phyloP scores from a whole-genome alignment of 345 rosid species.

The Turritis glabra region DNA sequence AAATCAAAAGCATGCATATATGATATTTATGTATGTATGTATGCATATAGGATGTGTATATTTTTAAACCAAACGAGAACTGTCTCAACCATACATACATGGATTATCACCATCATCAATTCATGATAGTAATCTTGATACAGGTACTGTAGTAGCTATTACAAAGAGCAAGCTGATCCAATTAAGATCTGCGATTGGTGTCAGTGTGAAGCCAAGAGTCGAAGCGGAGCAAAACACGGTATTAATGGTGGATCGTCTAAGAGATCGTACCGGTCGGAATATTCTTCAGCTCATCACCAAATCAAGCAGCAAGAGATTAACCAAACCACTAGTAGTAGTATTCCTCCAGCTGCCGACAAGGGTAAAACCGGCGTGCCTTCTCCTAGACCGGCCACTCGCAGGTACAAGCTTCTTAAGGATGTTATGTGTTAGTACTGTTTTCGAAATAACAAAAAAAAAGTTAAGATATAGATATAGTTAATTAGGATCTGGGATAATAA shows the following conservation, averaged over 20 bases:
- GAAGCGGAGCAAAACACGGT: conserved; percentile 43
- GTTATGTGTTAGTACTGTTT: conserved; percentile 72
- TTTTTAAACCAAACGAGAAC: conserved; percentile 21
- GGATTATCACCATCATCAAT: neutral
- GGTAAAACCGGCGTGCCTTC: conserved; percentile 67
- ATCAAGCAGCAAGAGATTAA: conserved; percentile 55
- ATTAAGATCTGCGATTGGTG: conserved; percentile 90
- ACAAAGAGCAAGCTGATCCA: conserved; percentile 63
- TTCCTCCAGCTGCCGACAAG: conserved; percentile 44
- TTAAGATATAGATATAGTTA: neutral
- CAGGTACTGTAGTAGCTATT: conserved; percentile 93
- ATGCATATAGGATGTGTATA: conserved; percentile 8
- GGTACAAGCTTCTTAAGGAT: conserved; percentile 99
- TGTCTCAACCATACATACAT: conserved; percentile 15
- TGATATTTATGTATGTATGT: neutral
- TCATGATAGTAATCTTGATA: conserved; percentile 19
- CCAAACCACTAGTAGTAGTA: conserved; percentile 26
- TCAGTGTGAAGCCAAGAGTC: conserved; percentile 57
- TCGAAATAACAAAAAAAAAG: neutral
- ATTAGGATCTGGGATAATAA: conserved; percentile 25
- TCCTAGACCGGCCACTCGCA: conserved; percentile 77
- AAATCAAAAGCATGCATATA: conserved; percentile 30
- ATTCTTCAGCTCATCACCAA: conserved; percentile 56
- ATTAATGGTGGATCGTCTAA: conserved; percentile 34
- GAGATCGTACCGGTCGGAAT: conserved; percentile 57